Base-by-base conservation (phyloP, 2,329 filamentous ascomycete genomes). In the Keithomyces neogunnii region DNA sequence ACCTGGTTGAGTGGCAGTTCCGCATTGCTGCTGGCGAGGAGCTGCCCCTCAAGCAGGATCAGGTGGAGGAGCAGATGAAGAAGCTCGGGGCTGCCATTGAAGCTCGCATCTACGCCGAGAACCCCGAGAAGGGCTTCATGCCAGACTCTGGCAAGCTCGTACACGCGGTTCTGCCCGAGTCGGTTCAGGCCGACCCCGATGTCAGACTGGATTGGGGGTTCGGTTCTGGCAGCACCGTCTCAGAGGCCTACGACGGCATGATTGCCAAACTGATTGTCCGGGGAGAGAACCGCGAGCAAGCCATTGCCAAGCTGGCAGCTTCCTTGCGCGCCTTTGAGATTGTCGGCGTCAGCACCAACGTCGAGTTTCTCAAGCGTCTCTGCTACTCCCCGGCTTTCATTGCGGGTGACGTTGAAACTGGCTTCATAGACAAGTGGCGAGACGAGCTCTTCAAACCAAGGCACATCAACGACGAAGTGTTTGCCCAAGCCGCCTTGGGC, bases 161-260 rank as follows among this genome's bases (percentile, higher is more conserved):
- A 4, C 89, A 96, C 66, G 81, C 97, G 9, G 79, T 81, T 35
- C 90, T 88, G 1, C 91, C 92, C 0, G 69, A 73, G 31, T 71
- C 79, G 1, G 78, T 80, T 35, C 66, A 73, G 47, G 72, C 78
- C 5, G 79, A 82, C 38, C 77, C 85, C 1, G 86, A 90, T 56
- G 80, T 97, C 33, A 84, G 93, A 40, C 90, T 99, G 57, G 93
- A 99, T 63, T 90, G 91, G 45, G 93, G 93, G 1, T 97, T 97
- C 66, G 81, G 91, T 31, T 79, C 90, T 59, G 93, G 93, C 30
- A 92, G 96, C 65, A 89, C 89, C 56, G 88, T 99, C 3, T 95
- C 91, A 0, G 89, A 92, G 53, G 88, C 93, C 50, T 99, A 99
- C 68, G 93, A 99, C 60, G 93, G 93, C 31, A 99, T 99, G 93